Conservation (phyloP, 352 stramenopile genomes). For the Pelagophyceae sp. region DNA sequence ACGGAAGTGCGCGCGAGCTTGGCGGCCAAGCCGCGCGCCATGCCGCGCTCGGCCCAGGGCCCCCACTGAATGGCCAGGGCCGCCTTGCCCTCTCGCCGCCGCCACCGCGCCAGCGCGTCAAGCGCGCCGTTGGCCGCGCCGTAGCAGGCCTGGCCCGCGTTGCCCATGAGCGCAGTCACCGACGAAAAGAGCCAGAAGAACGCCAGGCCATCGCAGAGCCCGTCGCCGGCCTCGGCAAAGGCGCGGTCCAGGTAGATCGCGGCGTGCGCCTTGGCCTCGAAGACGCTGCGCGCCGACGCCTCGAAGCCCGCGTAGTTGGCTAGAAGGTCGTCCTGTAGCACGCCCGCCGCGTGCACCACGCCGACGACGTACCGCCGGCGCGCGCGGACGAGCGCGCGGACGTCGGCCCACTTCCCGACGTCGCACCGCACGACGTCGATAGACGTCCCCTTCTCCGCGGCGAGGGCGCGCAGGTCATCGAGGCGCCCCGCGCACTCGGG, state of each 20-base stretch:
- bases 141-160: conserved; percentile 22
- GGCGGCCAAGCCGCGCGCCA: not conserved
- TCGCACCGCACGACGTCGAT: not conserved
- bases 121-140: conserved; percentile 23
- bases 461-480: not conserved
- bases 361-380: not conserved
- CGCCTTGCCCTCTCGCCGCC: not conserved
- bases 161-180: conserved; percentile 20
- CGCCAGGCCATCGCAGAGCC: not conserved
- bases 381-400: not conserved
- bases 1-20: not conserved
- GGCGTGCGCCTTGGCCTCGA: not conserved
- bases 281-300: not conserved
- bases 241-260: not conserved
- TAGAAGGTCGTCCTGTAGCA: conserved; percentile 3
- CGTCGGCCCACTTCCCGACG: not conserved
- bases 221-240: not conserved
- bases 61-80: conserved; percentile 24
- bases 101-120: conserved; percentile 16
- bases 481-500: not conserved
- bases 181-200: conserved; percentile 24
- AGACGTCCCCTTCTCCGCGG: too few species aligned
- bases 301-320: not conserved
- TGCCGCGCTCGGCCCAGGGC: conserved; percentile 22
- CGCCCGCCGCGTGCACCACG: conserved; percentile 23